A percentile compares a stretch with the other conserved stretches of the same genome.
phyloP scores from a whole-genome alignment of 2,329 filamentous ascomycete species.

The Diaporthe ampelina region DNA sequence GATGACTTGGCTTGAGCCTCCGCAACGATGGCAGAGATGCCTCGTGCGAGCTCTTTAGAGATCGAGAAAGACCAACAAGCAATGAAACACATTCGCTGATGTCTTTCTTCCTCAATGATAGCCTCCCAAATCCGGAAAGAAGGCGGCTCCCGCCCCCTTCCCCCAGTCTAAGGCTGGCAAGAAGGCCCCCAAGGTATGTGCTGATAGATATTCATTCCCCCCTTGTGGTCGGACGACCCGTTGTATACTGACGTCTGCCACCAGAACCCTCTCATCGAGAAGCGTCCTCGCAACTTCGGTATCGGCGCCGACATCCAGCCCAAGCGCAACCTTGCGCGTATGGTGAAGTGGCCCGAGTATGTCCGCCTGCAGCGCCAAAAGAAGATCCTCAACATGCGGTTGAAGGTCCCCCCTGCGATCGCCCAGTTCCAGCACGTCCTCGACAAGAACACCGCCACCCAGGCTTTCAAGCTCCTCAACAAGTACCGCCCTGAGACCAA shows the following conservation, averaged over 20 bases:
- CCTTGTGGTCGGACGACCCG: neutral
- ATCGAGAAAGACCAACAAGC: slow-evolving; percentile 83
- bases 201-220: slow-evolving; percentile 14
- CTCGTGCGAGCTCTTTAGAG: slow-evolving; percentile 84
- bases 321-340: slow-evolving; percentile 93
- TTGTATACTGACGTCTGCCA: slow-evolving; percentile 42
- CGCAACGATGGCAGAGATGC: slow-evolving; percentile 68
- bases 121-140: slow-evolving; percentile 99
- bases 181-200: slow-evolving; percentile 95
- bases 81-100: slow-evolving; percentile 90
- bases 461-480: slow-evolving; percentile 99
- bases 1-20: slow-evolving; percentile 77
- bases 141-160: slow-evolving; percentile 97
- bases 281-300: slow-evolving; percentile 96
- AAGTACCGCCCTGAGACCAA: slow-evolving; percentile 99
- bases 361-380: slow-evolving; percentile 94
- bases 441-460: slow-evolving; percentile 95
- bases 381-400: slow-evolving; percentile 97
- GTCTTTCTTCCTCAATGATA: slow-evolving; percentile 99
- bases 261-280: slow-evolving; percentile 99
- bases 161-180: slow-evolving; percentile 94
- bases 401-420: slow-evolving; percentile 98
- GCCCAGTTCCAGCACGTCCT: slow-evolving; percentile 98
- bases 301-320: slow-evolving; percentile 99
- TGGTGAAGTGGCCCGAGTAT: slow-evolving; percentile 99